These are phyloP conservation scores for Hyaloscypha hepaticicola DNA, from an alignment of 495 filamentous ascomycete species.

Conservation along the genomic window DNA sequence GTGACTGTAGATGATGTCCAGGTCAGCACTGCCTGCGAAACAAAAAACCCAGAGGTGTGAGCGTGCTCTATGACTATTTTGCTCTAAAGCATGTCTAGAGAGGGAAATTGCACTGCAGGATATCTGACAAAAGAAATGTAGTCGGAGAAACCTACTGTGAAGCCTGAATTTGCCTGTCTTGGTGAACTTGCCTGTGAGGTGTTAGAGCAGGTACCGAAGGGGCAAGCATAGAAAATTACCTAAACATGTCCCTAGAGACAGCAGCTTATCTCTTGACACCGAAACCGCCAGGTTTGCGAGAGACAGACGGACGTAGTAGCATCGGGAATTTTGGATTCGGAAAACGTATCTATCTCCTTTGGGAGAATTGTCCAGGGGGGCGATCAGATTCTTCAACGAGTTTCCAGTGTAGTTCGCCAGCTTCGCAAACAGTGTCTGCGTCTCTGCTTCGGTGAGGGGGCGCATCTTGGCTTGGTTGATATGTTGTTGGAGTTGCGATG, in stretches of 20 bases:
- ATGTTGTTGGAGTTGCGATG: neutral
- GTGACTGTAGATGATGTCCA: too few species aligned
- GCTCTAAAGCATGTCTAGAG: too few species aligned
- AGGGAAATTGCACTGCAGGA: neutral
- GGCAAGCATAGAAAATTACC: slow-evolving; percentile 39
- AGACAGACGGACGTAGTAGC: slow-evolving; percentile 85
- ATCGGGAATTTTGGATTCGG: slow-evolving; percentile 71
- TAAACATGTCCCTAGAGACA: slow-evolving; percentile 82
- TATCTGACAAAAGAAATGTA: neutral
- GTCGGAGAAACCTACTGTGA: slow-evolving; percentile 55
- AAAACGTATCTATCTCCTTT: slow-evolving; percentile 78
- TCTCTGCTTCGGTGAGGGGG: slow-evolving; percentile 71
- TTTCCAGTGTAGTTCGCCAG: slow-evolving; percentile 80
- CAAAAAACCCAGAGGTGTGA: too few species aligned
- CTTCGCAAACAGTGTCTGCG: slow-evolving; percentile 74
- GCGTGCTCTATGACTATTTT: too few species aligned
- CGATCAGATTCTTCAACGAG: slow-evolving; percentile 77
- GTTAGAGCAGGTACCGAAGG: neutral
- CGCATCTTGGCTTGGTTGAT: slow-evolving; percentile 52
- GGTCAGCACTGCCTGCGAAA: too few species aligned
- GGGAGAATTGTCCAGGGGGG: slow-evolving; percentile 60
- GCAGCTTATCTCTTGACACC: slow-evolving; percentile 72
- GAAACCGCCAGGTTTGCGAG: slow-evolving; percentile 89
- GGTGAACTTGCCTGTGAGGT: slow-evolving; percentile 68
- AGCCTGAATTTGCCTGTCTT: slow-evolving; percentile 89